Evolutionary conservation across 2,329 filamentous ascomycete species (phyloP).

Genomic region (Cladosporium sp.): DNA sequence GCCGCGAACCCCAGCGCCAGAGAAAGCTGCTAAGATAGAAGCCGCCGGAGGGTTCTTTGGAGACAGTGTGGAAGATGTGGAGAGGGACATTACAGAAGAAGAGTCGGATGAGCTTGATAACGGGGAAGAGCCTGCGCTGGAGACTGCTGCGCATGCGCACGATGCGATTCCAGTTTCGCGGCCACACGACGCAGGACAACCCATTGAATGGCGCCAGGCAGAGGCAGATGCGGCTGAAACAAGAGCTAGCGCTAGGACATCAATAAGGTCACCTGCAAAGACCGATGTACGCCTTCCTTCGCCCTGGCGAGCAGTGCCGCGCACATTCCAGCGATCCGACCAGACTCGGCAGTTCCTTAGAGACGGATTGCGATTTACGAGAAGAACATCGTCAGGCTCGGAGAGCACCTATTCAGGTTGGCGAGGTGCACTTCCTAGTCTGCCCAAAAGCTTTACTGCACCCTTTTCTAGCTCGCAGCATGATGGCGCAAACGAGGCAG

Average conservation of each 20-base stretch:
- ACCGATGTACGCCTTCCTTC: slow-evolving; percentile 40
- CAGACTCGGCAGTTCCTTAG: slow-evolving; percentile 40
- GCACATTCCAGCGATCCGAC: slow-evolving; percentile 37
- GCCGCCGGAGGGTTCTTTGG: slow-evolving; percentile 50
- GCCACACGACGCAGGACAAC: slow-evolving; percentile 3
- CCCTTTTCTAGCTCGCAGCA: slow-evolving; percentile 26
- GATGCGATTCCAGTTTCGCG: not conserved
- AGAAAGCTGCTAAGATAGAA: slow-evolving; percentile 60
- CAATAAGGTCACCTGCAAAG: slow-evolving; percentile 9
- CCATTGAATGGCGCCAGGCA: not conserved
- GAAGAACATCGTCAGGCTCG: slow-evolving; percentile 44
- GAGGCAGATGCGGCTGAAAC: not conserved
- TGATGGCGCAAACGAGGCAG: slow-evolving; percentile 19
- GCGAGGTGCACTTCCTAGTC: slow-evolving; percentile 34
- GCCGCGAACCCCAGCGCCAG: slow-evolving; percentile 57
- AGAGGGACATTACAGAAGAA: slow-evolving; percentile 16
- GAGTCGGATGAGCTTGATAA: slow-evolving; percentile 20
- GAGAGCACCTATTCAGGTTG: slow-evolving; percentile 25
- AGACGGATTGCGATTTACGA: slow-evolving; percentile 40
- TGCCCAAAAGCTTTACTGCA: slow-evolving; percentile 30
- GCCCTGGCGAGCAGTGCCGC: slow-evolving; percentile 46
- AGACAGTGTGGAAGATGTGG: slow-evolving; percentile 22
- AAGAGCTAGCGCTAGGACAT: not conserved
- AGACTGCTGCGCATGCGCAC: slow-evolving; percentile 4
- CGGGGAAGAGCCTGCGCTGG: slow-evolving; percentile 6